Conservation (phyloP, 1,284 basidiomycete genomes). For the Takashimella tepidaria region DNA sequence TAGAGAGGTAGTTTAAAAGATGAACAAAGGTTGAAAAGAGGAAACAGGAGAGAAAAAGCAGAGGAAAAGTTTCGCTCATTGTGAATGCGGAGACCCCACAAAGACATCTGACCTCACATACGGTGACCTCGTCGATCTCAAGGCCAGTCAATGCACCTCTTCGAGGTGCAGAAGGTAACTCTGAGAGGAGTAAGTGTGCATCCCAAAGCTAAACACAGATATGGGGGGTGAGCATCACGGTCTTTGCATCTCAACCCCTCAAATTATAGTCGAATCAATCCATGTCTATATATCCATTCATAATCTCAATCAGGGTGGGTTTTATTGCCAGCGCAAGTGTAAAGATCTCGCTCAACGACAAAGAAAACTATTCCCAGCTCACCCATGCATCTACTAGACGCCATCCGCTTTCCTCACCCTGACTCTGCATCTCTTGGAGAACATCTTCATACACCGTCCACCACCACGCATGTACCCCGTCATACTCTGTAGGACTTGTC, state of each 20-base stretch:
- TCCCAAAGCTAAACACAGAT: no score
- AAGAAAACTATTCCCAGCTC: conserved; percentile 13
- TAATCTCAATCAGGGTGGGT: no score
- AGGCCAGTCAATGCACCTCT: no score
- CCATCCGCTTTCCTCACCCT: conserved; percentile 30
- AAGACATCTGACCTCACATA: neutral
- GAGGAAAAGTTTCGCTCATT: neutral
- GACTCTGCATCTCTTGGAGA: conserved; percentile 31
- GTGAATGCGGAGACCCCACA: neutral
- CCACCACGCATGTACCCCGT: conserved; percentile 46
- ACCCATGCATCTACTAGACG: conserved; percentile 34
- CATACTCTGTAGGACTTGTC: conserved; percentile 31
- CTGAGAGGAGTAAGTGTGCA: no score
- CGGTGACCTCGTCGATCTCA: neutral
- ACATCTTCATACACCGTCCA: conserved; percentile 45
- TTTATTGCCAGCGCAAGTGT: no score
- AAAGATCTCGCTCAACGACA: no score
- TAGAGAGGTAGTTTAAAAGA: neutral
- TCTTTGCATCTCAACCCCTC: no score
- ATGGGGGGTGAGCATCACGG: no score
- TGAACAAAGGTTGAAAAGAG: neutral
- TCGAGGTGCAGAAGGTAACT: no score
- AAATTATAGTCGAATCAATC: no score
- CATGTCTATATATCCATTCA: no score
- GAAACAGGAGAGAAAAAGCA: neutral